Evolutionary conservation across 2,329 filamentous ascomycete species (phyloP).

Genomic region (Claviceps purpurea): DNA sequence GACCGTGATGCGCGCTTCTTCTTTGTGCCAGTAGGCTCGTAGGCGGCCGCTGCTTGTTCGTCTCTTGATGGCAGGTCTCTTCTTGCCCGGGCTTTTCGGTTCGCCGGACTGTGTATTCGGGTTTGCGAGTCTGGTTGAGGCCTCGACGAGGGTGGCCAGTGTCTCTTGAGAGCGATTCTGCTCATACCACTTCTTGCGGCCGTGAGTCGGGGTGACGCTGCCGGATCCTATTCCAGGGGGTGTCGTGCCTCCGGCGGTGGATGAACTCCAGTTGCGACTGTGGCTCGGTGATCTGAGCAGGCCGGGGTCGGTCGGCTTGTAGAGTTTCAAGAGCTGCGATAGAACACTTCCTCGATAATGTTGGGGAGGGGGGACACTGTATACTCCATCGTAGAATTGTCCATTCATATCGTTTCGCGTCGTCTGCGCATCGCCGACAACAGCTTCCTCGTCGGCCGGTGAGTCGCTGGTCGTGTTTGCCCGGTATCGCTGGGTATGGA

Average conservation of each 20-base stretch:
- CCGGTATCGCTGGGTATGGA: constrained; percentile 23
- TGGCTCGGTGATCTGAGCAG: constrained; percentile 8
- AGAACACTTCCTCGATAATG: constrained; percentile 32
- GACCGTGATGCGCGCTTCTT: constrained; percentile 32
- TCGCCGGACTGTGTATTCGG: constrained; percentile 9
- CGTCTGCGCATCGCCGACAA: constrained; percentile 6
- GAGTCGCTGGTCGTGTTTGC: constrained; percentile 5
- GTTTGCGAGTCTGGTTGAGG: constrained; percentile 22
- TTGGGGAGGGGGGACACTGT: constrained; percentile 25
- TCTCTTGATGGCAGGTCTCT: constrained; percentile 23
- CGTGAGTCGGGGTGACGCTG: constrained; percentile 27
- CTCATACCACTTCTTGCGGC: constrained; percentile 33
- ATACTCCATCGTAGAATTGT: constrained; percentile 27
- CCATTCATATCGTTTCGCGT: constrained; percentile 22
- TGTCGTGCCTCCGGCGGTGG: constrained; percentile 15
- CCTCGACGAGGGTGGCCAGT: constrained; percentile 31
- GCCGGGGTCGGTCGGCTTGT: constrained; percentile 23
- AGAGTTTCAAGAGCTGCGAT: constrained; percentile 32
- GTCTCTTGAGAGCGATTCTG: constrained; percentile 33
- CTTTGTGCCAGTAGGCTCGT: constrained; percentile 26
- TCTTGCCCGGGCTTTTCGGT: constrained; percentile 15
- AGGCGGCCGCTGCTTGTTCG: constrained; percentile 22
- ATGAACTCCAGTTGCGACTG: constrained; percentile 13
- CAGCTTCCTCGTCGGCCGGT: constrained; percentile 6
- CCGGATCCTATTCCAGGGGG: constrained; percentile 24